Percentiles rank a stretch among this genome's conserved stretches.
These are phyloP conservation scores for Agrostemma githago DNA, from an alignment of 148 eudicot genomes.

Conservation along the genomic window DNA sequence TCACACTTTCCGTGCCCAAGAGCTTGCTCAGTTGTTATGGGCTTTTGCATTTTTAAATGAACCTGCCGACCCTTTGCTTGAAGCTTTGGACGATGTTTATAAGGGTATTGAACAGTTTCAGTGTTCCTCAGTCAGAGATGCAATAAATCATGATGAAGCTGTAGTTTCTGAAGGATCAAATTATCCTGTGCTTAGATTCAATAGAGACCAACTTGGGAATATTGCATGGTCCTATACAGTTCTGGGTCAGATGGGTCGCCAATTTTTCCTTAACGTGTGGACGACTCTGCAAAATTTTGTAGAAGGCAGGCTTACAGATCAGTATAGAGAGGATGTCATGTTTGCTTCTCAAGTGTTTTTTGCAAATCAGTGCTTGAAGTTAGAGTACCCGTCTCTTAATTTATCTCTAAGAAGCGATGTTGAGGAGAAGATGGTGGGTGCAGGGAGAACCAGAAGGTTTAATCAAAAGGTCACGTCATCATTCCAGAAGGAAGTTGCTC, in stretches of 20 bases:
- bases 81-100: constrained; percentile 60
- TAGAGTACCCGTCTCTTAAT: constrained; percentile 59
- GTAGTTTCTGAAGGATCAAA: constrained; percentile 14
- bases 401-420: constrained; percentile 50
- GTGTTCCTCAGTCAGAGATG: constrained; percentile 30
- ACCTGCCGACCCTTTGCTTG: constrained; percentile 56
- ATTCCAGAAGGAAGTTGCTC: constrained; percentile 86
- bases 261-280: constrained; percentile 70
- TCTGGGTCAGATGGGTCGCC: constrained; percentile 59
- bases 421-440: constrained; percentile 59
- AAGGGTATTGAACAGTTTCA: constrained; percentile 43
- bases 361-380: constrained; percentile 81
- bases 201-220: constrained; percentile 83
- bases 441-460: constrained; percentile 81
- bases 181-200: constrained; percentile 40
- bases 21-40: constrained; percentile 90
- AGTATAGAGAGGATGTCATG: constrained; percentile 83
- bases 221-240: constrained; percentile 90
- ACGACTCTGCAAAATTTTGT: constrained; percentile 49
- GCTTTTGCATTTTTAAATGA: constrained; percentile 84
- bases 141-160: constrained; percentile 23
- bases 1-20: constrained; percentile 73
- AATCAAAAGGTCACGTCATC: constrained; percentile 80
- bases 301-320: constrained; percentile 69
- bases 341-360: constrained; percentile 82